Conservation (phyloP, 139 green algal species). For the Dunaliella sp. region DNA sequence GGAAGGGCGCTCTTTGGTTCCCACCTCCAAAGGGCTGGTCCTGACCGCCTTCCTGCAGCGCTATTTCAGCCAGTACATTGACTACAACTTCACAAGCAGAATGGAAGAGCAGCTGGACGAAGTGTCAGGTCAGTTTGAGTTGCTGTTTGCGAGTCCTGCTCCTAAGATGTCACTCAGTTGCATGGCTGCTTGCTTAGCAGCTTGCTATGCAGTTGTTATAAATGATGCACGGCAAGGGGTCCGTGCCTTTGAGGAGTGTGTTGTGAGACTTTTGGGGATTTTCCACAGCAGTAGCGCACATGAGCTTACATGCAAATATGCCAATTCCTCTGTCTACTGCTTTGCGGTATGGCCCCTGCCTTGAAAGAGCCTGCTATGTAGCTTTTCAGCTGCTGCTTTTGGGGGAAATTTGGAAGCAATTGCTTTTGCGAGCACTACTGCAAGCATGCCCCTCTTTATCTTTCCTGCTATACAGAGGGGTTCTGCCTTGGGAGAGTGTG, state of each 20-base stretch:
- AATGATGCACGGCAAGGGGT: too few species aligned
- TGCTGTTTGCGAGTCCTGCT: background rate
- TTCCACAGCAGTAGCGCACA: background rate
- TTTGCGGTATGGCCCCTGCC: too few species aligned
- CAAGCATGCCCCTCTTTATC: too few species aligned
- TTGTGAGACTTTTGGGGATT: background rate
- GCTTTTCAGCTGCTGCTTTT: too few species aligned
- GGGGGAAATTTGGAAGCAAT: too few species aligned
- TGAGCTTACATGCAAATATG: too few species aligned
- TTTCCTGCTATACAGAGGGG: conserved; percentile 33
- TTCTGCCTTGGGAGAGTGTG: conserved; percentile 45
- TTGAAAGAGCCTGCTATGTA: too few species aligned
- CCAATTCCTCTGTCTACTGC: too few species aligned
- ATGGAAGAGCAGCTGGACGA: conserved; percentile 70
- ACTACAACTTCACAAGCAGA: conserved; percentile 74
- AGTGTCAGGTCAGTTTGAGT: conserved; percentile 45
- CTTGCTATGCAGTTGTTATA: background rate
- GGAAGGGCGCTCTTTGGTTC: conserved; percentile 55
- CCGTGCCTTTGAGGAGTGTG: too few species aligned
- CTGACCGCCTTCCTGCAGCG: conserved; percentile 71
- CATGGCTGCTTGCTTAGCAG: background rate
- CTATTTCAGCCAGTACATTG: conserved; percentile 78
- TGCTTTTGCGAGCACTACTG: too few species aligned
- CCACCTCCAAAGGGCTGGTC: conserved; percentile 61
- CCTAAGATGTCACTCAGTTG: background rate